Evolutionary conservation across 495 filamentous ascomycete species (phyloP).

Genomic region (Penicillium egyptiacum): DNA sequence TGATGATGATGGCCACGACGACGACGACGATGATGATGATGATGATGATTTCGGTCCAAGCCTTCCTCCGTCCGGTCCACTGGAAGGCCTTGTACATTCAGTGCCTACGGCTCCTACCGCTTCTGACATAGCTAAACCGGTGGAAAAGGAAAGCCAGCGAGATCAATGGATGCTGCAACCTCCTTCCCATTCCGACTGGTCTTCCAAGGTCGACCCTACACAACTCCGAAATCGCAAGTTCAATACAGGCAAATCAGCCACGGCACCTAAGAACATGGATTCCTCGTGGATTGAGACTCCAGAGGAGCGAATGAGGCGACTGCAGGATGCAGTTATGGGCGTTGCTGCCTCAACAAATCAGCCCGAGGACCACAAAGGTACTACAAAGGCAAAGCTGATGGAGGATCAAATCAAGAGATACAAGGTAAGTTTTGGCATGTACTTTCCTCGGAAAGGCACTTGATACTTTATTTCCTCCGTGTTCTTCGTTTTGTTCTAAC

Average conservation of each 20-base stretch:
- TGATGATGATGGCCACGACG: constrained; percentile 53
- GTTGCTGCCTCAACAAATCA: constrained; percentile 35
- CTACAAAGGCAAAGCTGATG: constrained; percentile 30
- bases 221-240: constrained; percentile 83
- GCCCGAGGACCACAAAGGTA: constrained; percentile 8
- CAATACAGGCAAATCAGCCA: constrained; percentile 64
- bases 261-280: constrained; percentile 39
- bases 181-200: constrained; percentile 62
- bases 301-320: constrained; percentile 76
- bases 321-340: constrained; percentile 86
- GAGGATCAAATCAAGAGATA: constrained; percentile 58
- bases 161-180: constrained; percentile 96
- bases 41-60: constrained; percentile 81
- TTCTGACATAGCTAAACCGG: constrained; percentile 5
- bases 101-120: background rate
- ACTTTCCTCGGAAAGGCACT: background rate
- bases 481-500: background rate
- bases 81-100: constrained; percentile 23
- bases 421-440: constrained; percentile 43
- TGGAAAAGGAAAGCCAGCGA: constrained; percentile 46
- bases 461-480: background rate
- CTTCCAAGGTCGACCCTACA: constrained; percentile 76
- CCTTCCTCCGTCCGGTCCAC: constrained; percentile 54
- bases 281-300: constrained; percentile 91
- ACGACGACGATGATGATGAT: constrained; percentile 47